Base-by-base conservation (phyloP, 495 filamentous ascomycete species). In the Aspergillus nidulans region DNA sequence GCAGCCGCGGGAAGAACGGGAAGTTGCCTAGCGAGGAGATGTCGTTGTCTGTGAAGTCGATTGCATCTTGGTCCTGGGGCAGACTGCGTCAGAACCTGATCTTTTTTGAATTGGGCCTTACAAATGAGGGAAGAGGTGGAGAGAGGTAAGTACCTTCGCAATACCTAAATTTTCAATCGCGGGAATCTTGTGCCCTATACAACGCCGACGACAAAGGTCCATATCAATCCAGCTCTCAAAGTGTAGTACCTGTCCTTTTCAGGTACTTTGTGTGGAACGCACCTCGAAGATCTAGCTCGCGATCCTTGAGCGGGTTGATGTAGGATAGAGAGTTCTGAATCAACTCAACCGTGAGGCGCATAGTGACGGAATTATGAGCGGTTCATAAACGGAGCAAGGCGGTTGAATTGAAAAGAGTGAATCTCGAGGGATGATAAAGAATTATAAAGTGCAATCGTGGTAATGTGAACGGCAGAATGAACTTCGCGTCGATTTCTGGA, bases 281-380 rank as follows among this genome's bases (percentile, higher is more conserved):
- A 99, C 95, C 95, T 97, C 95, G 85, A 62, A 99, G 91, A 80
- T 97, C 91, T 66, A 99, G 82, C 82, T 99, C 95, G 66, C 95
- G 90, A 78, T 99, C 94, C 72, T 90, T 92, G 75, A 97, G 80
- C 58, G 92, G 90, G 77, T 97, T 97, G 66, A 97, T 88, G 84
- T 95, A 99, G 69, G 90, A 95, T 55, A 92, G 87, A 56, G 92
- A 92, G 73, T 81, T 83, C 69, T 87, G 81, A 67, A 97, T 91
- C 64, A 96, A 87, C 69, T 97, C 94, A 60, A 89, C 85, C 52
- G 91, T 97, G 73, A 98, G 81, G 79, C 94, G 87, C 94, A 97
- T 97, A 26, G 59, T 70, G 69, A 68, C 65, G 69, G 66, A 4
- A 25, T 36, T 49, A 39, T 49, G 1, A 16, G 1, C 3, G 28